Conservation (phyloP, 768 basidiomycete genomes). For the Lactarius deliciosus region DNA sequence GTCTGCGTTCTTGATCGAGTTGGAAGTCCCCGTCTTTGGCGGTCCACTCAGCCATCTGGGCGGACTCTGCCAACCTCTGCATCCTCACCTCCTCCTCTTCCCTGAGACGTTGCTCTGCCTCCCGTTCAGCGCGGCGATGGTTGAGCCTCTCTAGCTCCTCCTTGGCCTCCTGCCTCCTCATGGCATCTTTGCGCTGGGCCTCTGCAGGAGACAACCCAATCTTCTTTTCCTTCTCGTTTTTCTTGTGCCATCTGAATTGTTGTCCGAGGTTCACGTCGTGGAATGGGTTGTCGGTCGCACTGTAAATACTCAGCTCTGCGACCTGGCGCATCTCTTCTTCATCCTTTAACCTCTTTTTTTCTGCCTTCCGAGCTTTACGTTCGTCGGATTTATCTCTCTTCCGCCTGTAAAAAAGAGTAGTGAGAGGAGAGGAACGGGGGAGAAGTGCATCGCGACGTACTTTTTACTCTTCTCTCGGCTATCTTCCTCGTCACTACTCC, state of each 20-base stretch:
- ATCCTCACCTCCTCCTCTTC: slow-evolving; percentile 93
- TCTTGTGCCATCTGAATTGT: slow-evolving; percentile 99
- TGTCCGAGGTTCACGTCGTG: slow-evolving; percentile 95
- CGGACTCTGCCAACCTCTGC: slow-evolving; percentile 88
- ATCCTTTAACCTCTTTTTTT: slow-evolving; percentile 78
- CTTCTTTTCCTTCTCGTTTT: slow-evolving; percentile 93
- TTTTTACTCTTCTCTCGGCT: slow-evolving; percentile 43
- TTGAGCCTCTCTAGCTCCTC: slow-evolving; percentile 94
- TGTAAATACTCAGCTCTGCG: slow-evolving; percentile 94
- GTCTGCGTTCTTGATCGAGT: slow-evolving; percentile 85
- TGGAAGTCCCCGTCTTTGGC: slow-evolving; percentile 97
- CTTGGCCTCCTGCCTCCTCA: slow-evolving; percentile 86
- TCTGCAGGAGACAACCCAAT: slow-evolving; percentile 78
- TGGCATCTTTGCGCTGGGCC: slow-evolving; percentile 72
- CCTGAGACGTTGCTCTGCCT: slow-evolving; percentile 80
- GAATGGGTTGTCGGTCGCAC: slow-evolving; percentile 96
- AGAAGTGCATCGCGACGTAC: slow-evolving; percentile 37
- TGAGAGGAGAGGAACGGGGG: neutral
- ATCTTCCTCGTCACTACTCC: slow-evolving; percentile 34
- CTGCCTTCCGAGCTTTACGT: slow-evolving; percentile 78
- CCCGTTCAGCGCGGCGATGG: slow-evolving; percentile 84
- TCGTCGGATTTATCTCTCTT: slow-evolving; percentile 89
- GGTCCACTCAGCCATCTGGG: slow-evolving; percentile 98
- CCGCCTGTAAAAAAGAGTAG: slow-evolving; percentile 46
- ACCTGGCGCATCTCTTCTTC: slow-evolving; percentile 91